Conservation (phyloP, 805 yeast genomes). For the Candida ortonii region DNA sequence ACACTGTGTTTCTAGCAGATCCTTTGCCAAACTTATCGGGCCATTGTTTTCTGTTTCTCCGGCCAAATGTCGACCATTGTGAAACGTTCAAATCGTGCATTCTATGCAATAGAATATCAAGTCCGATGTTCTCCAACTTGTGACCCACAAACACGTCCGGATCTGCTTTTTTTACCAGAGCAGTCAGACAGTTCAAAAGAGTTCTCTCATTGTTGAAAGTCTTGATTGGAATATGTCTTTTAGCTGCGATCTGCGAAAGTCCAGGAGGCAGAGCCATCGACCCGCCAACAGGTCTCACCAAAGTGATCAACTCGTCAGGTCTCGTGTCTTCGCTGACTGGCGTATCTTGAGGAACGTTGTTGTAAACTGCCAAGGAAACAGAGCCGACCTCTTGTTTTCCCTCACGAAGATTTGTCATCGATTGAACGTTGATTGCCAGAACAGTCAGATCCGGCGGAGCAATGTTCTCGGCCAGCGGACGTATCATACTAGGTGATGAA, state of each 20-base stretch:
- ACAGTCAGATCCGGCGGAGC: constrained; percentile 69
- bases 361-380: constrained; percentile 71
- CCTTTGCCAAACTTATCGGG: constrained; percentile 67
- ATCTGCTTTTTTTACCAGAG: constrained; percentile 66
- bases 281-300: constrained; percentile 75
- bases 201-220: constrained; percentile 72
- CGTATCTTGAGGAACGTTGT: constrained; percentile 68
- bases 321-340: constrained; percentile 60
- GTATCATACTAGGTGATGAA: constrained; percentile 43
- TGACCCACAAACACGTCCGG: constrained; percentile 94
- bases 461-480: constrained; percentile 41
- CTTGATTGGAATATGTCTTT: constrained; percentile 50
- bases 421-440: constrained; percentile 74
- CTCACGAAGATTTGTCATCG: constrained; percentile 68
- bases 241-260: constrained; percentile 56
- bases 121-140: constrained; percentile 69
- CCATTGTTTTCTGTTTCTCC: constrained; percentile 73
- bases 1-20: constrained; percentile 44
- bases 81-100: constrained; percentile 70
- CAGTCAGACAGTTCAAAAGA: constrained; percentile 70
- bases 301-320: constrained; percentile 64
- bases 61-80: constrained; percentile 80
- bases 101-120: constrained; percentile 79
- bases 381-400: constrained; percentile 87
- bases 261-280: constrained; percentile 71